Base-by-base conservation (phyloP, 768 basidiomycete species). In the Suillus bovinus region DNA sequence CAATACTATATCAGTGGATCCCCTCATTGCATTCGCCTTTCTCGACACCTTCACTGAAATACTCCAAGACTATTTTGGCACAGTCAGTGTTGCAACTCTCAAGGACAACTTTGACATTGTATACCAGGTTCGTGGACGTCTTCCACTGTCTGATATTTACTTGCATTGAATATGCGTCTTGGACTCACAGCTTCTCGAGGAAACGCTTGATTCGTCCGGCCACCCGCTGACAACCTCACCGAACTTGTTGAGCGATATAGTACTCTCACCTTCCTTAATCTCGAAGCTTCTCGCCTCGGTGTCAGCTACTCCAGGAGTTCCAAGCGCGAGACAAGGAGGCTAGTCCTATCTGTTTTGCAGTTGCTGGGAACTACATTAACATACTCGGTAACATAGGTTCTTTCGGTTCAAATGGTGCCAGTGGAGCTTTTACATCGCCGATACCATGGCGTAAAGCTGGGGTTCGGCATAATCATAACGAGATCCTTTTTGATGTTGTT, bases 81-180 rank as follows among this genome's bases (percentile, higher is more conserved):
- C 86, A n/a, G 80, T 96, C 27, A 92, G 90, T 36, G 86, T 91
- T 29, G 82, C 85, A 6, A 88, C 86, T 3, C 76, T 98, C 66
- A 91, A 87, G 68, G 94, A 97, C 63, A 93, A 96, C 73, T 96
- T 97, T 74, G 96, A 98, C 70, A 86, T 93, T 29, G 94, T 97
- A 8, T 96, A 98, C 70, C 95, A 96, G 81, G 94, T 91, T 65
- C 29, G 83, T 64, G 5, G 29, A 34, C 27, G 8, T 38, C 5
- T n/a, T 11, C 14, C 24, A 47, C 29, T 22, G 53, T 24, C 22
- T 34, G 22, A 20, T 22, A 8, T 41, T 31, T 24, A 22, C 22
- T 60, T 5, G 41, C 17, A 33, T 61, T 8, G 29, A 24, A 29
- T 34, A 16, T 11, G 13, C 11, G 4, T 17, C 16, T 42, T 38